phyloP scores from a whole-genome alignment of 352 stramenopile species.

The Phytophthora brassicae region DNA sequence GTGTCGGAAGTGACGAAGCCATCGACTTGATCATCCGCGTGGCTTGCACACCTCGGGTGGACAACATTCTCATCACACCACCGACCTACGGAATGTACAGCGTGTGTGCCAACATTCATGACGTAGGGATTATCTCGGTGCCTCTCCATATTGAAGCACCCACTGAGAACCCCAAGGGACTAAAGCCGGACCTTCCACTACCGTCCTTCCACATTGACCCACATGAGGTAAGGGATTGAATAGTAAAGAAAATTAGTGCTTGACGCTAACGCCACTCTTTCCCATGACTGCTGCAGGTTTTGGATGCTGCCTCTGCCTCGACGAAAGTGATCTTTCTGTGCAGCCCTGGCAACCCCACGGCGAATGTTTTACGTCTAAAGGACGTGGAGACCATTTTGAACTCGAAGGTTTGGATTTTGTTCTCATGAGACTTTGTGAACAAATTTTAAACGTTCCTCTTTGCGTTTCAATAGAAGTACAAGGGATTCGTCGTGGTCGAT shows the following conservation, averaged over 20 bases:
- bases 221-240: conserved; percentile 39
- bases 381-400: conserved; percentile 92
- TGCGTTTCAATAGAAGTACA: conserved; percentile 54
- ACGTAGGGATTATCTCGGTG: conserved; percentile 93
- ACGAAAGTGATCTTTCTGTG: conserved; percentile 98
- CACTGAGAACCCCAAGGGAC: conserved; percentile 58
- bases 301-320: conserved; percentile 79
- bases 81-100: conserved; percentile 99
- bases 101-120: conserved; percentile 98
- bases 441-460: conserved; percentile 2
- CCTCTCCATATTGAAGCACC: conserved; percentile 84
- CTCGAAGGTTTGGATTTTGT: conserved; percentile 44
- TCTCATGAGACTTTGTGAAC: background rate
- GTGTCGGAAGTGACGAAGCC: conserved; percentile 98
- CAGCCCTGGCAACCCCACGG: conserved; percentile 97
- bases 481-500: conserved; percentile 97
- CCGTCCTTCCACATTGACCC: conserved; percentile 85
- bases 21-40: conserved; percentile 99
- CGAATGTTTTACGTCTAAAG: conserved; percentile 90
- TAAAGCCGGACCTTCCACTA: conserved; percentile 56
- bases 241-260: background rate
- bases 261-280: background rate
- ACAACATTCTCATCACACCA: conserved; percentile 96
- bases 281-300: conserved; percentile 55
- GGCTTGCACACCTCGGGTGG: conserved; percentile 92